Evolutionary conservation across 164 flowering plant genomes (phyloP).

Genomic region (Amborella trichopoda): DNA sequence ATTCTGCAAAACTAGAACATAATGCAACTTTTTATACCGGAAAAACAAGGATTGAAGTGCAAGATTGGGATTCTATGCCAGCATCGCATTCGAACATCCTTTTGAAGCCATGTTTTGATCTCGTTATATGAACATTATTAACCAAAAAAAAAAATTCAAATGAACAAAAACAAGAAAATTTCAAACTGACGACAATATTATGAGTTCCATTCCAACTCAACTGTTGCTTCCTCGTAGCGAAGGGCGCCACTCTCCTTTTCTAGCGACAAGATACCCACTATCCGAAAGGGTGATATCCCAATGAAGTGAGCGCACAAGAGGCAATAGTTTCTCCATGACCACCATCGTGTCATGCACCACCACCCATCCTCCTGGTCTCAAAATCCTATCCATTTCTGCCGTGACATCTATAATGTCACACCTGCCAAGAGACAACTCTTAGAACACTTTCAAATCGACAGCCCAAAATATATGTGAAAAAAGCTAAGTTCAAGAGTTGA

Average conservation of each 20-base stretch:
- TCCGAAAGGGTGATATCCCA: slow-evolving; percentile 46
- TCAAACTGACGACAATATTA: too few relatives aligned
- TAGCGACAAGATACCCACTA: slow-evolving; percentile 54
- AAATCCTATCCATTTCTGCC: slow-evolving; percentile 72
- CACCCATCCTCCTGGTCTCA: slow-evolving; percentile 76
- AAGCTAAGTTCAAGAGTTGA: neutral
- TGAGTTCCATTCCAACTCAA: too few relatives aligned
- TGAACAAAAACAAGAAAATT: too few relatives aligned
- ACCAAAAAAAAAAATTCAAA: too few relatives aligned
- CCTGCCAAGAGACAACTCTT: slow-evolving; percentile 20
- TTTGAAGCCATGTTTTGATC: too few relatives aligned
- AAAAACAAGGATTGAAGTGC: too few relatives aligned
- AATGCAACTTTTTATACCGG: too few relatives aligned
- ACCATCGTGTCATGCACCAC: slow-evolving; percentile 52
- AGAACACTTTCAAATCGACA: neutral
- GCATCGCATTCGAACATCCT: too few relatives aligned
- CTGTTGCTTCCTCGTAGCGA: slow-evolving; percentile 1
- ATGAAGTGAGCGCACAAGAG: slow-evolving; percentile 57
- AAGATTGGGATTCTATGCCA: too few relatives aligned
- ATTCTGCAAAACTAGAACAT: too few relatives aligned
- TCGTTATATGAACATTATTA: too few relatives aligned
- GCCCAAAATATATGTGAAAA: neutral
- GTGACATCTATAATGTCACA: slow-evolving; percentile 54
- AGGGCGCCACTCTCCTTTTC: slow-evolving; percentile 79
- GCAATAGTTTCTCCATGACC: slow-evolving; percentile 34